Base-by-base conservation (phyloP, 306 rosid genomes). In the Dalbergia oliveri region DNA sequence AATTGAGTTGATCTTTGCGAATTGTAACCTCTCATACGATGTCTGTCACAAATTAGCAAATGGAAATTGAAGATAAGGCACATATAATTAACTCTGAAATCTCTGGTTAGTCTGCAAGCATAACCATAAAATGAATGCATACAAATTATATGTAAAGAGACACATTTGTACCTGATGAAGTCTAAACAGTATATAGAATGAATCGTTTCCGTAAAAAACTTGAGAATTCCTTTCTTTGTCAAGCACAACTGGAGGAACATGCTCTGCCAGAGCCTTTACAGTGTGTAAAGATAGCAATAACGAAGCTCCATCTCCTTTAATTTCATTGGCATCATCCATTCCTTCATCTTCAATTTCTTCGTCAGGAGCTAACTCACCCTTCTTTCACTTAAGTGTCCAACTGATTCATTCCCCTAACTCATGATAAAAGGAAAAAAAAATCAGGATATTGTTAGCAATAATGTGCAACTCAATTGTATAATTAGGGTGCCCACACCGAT, bases 261-360 rank as follows among this genome's bases (percentile, higher is more conserved):
- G 84, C 77, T 95, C 93, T 47, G 93, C 97, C 79, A 93, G 97
- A 80, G 99, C 98, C 91, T 91, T 95, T 76, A 87, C 93, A n/a
- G 97, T 83, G 65, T 78, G 83, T 50, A 96, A 65, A 93, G 89
- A 90, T 91, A 93, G 50, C 93, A 93, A 90, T 82, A 96, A 73
- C 16, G 90, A 88, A 66, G 86, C 63, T 78, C 94, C 94, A 76
- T 93, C 99, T 72, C 98, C 98, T 69, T 93, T 98, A 80, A 84
- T 94, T 79, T 93, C 98, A 84, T 91, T 91, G 76, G 93, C 99
- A 81, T 93, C 98, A 2, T 93, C 93, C 88, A 85, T 91, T 79
- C 94, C 99, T 86, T 96, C 99, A 19, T 94, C 99, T 77, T 93
- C 99, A 85, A 88, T 89, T 76, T 96, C 98, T 77, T 97, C 98